Evolutionary conservation across 345 rosid genomes (phyloP).

Genomic region (Euclidium syriacum): DNA sequence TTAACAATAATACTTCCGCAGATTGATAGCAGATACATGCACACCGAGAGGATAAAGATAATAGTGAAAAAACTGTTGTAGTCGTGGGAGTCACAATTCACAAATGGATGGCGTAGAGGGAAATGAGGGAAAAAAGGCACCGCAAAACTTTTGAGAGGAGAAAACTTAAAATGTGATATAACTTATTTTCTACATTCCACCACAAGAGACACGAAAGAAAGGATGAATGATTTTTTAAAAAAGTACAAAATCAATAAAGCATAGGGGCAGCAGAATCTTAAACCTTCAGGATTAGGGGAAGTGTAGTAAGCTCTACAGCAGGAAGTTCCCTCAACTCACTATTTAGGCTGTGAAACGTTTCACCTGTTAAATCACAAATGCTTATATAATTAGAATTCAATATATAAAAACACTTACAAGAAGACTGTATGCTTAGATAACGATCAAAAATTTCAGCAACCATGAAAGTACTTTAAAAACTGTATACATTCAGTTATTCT

Average conservation of each 20-base stretch:
- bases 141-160: neutral
- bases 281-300: slow-evolving; percentile 91
- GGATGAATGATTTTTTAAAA: neutral
- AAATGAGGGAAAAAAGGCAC: neutral
- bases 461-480: neutral
- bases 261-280: slow-evolving; percentile 36
- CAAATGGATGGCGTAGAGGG: neutral
- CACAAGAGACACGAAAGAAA: slow-evolving; percentile 2
- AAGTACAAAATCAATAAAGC: neutral
- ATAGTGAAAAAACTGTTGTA: neutral
- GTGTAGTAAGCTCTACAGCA: slow-evolving; percentile 83
- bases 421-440: neutral
- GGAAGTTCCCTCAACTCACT: slow-evolving; percentile 95
- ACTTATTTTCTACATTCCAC: neutral
- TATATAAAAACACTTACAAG: neutral
- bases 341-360: slow-evolving; percentile 69
- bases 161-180: neutral
- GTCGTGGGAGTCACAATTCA: slow-evolving; percentile 5
- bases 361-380: slow-evolving; percentile 44
- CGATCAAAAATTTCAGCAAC: slow-evolving; percentile 6
- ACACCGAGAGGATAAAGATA: slow-evolving; percentile 4
- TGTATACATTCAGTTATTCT: neutral
- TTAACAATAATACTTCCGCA: neutral
- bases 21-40: neutral
- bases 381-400: slow-evolving; percentile 3